Conservation (phyloP, 306 rosid genomes). For the Luffa aegyptiaca region DNA sequence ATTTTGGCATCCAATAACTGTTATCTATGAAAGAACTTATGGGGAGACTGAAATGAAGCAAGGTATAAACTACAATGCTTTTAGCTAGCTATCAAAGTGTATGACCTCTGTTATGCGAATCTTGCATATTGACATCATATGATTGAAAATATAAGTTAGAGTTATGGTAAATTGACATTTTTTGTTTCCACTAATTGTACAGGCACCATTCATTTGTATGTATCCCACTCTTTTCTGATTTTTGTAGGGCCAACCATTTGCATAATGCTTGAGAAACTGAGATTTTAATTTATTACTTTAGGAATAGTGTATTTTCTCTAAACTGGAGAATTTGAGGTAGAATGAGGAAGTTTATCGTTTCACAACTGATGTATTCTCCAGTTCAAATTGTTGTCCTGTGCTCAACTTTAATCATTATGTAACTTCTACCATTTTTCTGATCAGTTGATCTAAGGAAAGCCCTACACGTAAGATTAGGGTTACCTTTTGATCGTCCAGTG, state of each 20-base stretch:
- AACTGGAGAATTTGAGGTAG: not conserved
- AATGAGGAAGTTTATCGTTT: not conserved
- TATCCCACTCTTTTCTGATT: not conserved
- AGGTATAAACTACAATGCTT: slow-evolving; percentile 37
- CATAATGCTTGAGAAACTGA: not conserved
- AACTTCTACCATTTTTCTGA: slow-evolving; percentile 16
- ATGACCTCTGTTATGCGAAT: not conserved
- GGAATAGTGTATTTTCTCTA: not conserved
- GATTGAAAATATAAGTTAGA: not conserved
- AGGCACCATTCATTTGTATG: not conserved
- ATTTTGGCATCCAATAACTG: slow-evolving; percentile 70
- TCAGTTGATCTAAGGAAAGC: slow-evolving; percentile 82
- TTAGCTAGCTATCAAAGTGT: not conserved
- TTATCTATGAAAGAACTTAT: slow-evolving; percentile 63
- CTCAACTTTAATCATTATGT: not conserved
- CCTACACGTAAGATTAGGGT: slow-evolving; percentile 72
- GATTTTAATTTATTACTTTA: not conserved
- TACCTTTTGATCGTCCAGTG: slow-evolving; percentile 87
- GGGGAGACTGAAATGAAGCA: slow-evolving; percentile 98
- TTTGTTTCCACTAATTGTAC: not conserved
- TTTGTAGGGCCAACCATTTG: not conserved
- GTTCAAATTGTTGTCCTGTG: not conserved
- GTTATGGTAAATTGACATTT: not conserved
- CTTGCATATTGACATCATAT: not conserved
- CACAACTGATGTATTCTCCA: not conserved